phyloP scores from a whole-genome alignment of 768 basidiomycete genomes.

The Amanita rimosa region DNA sequence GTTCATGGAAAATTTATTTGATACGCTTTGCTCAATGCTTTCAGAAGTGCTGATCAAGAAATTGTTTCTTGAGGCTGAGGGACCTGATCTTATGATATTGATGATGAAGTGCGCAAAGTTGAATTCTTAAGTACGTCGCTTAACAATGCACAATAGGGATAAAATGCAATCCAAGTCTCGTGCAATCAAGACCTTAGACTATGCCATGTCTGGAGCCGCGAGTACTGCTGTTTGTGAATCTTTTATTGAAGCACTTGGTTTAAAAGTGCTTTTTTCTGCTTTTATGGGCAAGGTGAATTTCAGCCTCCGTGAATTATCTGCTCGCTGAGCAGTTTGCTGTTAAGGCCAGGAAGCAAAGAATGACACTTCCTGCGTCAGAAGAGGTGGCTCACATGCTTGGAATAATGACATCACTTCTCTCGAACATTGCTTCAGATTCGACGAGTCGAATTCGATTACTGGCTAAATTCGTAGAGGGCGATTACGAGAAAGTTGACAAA shows the following conservation, averaged over 20 bases:
- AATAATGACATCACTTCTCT: constrained; percentile 78
- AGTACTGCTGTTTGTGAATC: constrained; percentile 64
- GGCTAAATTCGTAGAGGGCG: constrained; percentile 86
- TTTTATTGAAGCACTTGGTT: constrained; percentile 79
- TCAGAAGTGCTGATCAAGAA: constrained; percentile 70
- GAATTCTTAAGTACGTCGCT: background rate
- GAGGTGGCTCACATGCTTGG: constrained; percentile 84
- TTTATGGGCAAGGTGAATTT: constrained; percentile 84
- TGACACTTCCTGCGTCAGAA: constrained; percentile 48
- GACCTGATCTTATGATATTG: constrained; percentile 94
- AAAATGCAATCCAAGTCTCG: constrained; percentile 73
- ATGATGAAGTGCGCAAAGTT: constrained; percentile 77
- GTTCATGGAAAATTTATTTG: constrained; percentile 97
- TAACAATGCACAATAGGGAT: constrained; percentile 36
- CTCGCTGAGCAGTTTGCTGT: background rate
- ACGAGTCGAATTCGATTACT: constrained; percentile 69
- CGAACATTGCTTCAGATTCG: constrained; percentile 81
- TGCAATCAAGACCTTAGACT: constrained; percentile 85
- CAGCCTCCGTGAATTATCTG: background rate
- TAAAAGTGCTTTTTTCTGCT: constrained; percentile 83
- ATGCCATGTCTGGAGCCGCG: constrained; percentile 73
- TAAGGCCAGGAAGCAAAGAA: constrained; percentile 54
- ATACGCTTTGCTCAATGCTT: constrained; percentile 78
- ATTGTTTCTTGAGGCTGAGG: constrained; percentile 82
- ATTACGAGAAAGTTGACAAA: constrained; percentile 93